These are phyloP conservation scores for Spizellomyces sp. DNA, from an alignment of 192 early-diverging fungal genomes.

Conservation along the genomic window DNA sequence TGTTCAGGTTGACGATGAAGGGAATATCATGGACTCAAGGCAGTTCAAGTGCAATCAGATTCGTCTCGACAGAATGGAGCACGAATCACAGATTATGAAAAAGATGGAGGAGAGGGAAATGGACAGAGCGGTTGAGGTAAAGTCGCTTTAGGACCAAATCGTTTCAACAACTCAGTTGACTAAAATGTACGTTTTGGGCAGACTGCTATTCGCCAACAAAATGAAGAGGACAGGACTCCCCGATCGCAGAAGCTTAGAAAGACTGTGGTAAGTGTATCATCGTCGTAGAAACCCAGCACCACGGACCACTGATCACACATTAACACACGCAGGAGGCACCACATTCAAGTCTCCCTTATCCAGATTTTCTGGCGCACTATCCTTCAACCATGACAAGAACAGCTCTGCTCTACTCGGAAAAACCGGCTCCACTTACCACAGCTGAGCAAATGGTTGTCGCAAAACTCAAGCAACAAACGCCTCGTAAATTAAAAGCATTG, in stretches of 20 bases:
- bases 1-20: slow-evolving; percentile 47
- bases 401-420: slow-evolving; percentile 51
- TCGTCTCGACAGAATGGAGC: slow-evolving; percentile 42
- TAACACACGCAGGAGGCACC: too few species aligned
- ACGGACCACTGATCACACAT: too few species aligned
- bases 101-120: slow-evolving; percentile 47
- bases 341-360: not conserved
- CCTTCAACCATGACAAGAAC: slow-evolving; percentile 58
- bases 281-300: too few species aligned
- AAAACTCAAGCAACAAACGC: slow-evolving; percentile 29
- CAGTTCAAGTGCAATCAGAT: slow-evolving; percentile 59
- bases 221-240: slow-evolving; percentile 18
- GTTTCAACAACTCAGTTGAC: not conserved
- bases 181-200: slow-evolving; percentile 1
- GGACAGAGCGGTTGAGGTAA: slow-evolving; percentile 57
- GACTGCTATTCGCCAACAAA: slow-evolving; percentile 34
- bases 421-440: slow-evolving; percentile 38
- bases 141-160: not conserved
- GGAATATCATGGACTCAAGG: slow-evolving; percentile 48
- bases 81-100: slow-evolving; percentile 40
- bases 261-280: slow-evolving; percentile 15
- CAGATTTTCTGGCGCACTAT: slow-evolving; percentile 47
- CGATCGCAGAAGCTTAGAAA: slow-evolving; percentile 28
- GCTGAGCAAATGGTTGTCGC: slow-evolving; percentile 38
- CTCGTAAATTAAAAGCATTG: slow-evolving; percentile 37